Evolutionary conservation across 2,329 filamentous ascomycete genomes (phyloP), one percentile per base, ranked within the genome.

Genomic region (Diaporthe sp.): DNA sequence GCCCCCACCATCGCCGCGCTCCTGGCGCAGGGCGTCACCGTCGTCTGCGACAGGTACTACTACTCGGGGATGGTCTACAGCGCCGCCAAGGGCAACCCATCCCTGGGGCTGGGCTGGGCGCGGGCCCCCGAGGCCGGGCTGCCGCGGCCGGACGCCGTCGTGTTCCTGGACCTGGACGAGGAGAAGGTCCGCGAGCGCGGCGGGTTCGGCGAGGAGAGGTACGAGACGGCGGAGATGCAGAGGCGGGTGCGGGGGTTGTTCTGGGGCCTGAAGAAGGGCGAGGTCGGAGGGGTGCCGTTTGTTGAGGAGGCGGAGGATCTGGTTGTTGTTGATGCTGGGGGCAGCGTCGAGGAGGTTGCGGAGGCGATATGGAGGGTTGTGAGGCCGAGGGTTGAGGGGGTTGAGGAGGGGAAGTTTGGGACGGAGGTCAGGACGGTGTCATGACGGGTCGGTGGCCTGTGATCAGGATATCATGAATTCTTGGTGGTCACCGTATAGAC

Each of bases 21-120:
- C 8, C 84, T 98, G 8, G 85, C 87, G 0, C 83, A 87, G 1
- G 96, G 96, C 12, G 92, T 89, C 28, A 97, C 92, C 0, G 89
- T 99, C 44, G 88, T 99, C 53, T 92, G 96, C 79, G 97, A 99
- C 84, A 92, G 97, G 65, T 99, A 98, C 86, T 98, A 97, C 83
- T 96, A 98, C 87, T 97, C 94, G 28, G 97, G 97, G 72, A 94
- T 96, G 75, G 95, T 98, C 68, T 99, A 98, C 86, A 95, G 93
- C 34, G 95, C 95, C 0, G 96, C 97, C 4, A 98, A 98, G 82
- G 88, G 91, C 60, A 95, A 94, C 79, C 90, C 92, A 0, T 84
- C 87, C 2, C 88, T 98, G 17, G 86, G 90, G 0, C 87, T 98
- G 0, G 85, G 89, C 0, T 99, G 97, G 96, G 95, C 95, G 10